Evolutionary conservation across 305 asterid genomes (phyloP).

Genomic region (Rubia peregrina): DNA sequence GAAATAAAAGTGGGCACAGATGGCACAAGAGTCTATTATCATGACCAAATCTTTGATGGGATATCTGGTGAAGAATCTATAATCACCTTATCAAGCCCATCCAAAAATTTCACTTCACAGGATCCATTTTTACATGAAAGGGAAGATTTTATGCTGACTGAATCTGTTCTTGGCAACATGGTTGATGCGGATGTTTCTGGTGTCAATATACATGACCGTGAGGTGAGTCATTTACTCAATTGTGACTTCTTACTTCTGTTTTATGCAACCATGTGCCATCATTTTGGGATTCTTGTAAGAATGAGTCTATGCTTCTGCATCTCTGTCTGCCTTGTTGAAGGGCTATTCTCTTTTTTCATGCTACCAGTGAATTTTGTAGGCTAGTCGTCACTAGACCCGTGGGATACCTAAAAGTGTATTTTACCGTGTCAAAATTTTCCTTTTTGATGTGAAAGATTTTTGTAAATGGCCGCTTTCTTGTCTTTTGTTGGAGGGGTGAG

Average conservation of each 20-base stretch:
- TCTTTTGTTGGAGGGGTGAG: background rate
- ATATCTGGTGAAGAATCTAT: conserved; percentile 30
- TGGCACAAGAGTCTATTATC: conserved; percentile 1
- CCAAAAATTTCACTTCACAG: conserved; percentile 26
- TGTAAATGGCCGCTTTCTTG: background rate
- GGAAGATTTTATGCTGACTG: conserved; percentile 30
- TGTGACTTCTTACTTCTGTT: background rate
- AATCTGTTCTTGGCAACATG: conserved; percentile 31
- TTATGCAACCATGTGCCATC: background rate
- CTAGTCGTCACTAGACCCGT: background rate
- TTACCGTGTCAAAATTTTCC: background rate
- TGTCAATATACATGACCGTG: conserved; percentile 32
- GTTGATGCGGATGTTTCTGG: conserved; percentile 40
- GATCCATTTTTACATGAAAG: conserved; percentile 32
- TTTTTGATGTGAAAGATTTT: background rate
- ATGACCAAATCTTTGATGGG: conserved; percentile 21
- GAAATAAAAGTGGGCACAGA: conserved; percentile 9
- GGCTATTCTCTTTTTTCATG: background rate
- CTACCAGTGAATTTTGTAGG: no score
- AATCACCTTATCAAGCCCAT: conserved; percentile 24
- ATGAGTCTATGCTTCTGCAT: background rate
- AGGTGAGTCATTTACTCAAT: conserved; percentile 39
- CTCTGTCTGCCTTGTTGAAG: background rate
- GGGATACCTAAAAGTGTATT: background rate
- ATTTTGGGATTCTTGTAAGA: background rate